phyloP scores from a whole-genome alignment of 2,329 filamentous ascomycete genomes.

The Ambrosiella cleistominuta region DNA sequence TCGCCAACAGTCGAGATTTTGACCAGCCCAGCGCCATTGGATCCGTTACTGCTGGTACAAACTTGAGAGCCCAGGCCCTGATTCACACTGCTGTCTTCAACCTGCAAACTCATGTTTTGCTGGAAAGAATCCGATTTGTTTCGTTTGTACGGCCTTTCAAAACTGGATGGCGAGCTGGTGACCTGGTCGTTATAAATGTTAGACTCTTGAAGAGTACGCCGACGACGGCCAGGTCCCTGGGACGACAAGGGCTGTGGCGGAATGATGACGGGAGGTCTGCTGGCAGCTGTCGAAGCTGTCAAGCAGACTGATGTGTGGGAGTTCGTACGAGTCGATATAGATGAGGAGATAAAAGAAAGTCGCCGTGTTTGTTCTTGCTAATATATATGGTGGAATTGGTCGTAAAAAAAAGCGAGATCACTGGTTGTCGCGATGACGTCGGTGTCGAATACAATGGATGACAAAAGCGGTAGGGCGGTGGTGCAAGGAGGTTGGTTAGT shows the following conservation, averaged over 20 bases:
- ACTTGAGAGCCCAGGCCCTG: background rate
- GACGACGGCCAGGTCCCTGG: constrained; percentile 10
- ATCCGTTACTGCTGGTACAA: too few species aligned
- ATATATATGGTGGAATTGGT: too few species aligned
- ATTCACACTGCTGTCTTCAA: background rate
- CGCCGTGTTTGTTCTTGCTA: too few species aligned
- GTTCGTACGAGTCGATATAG: too few species aligned
- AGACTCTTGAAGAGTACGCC: constrained; percentile 5
- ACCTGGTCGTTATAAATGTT: background rate
- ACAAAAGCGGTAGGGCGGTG: too few species aligned
- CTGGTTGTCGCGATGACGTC: too few species aligned
- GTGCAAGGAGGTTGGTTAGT: too few species aligned
- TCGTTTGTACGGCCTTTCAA: constrained; percentile 2
- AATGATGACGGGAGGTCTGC: constrained; percentile 5
- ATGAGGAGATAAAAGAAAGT: too few species aligned
- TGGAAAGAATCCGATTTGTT: background rate
- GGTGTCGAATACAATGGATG: too few species aligned
- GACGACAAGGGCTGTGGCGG: background rate
- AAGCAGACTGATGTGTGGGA: background rate
- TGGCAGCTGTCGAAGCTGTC: constrained; percentile 7
- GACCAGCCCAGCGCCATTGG: too few species aligned
- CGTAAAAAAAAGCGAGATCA: too few species aligned
- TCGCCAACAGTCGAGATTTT: background rate
- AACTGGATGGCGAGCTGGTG: background rate
- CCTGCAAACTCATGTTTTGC: background rate